These are phyloP conservation scores for Lecanicillium sp. DNA, from an alignment of 2,329 filamentous ascomycete genomes.

Conservation along the genomic window DNA sequence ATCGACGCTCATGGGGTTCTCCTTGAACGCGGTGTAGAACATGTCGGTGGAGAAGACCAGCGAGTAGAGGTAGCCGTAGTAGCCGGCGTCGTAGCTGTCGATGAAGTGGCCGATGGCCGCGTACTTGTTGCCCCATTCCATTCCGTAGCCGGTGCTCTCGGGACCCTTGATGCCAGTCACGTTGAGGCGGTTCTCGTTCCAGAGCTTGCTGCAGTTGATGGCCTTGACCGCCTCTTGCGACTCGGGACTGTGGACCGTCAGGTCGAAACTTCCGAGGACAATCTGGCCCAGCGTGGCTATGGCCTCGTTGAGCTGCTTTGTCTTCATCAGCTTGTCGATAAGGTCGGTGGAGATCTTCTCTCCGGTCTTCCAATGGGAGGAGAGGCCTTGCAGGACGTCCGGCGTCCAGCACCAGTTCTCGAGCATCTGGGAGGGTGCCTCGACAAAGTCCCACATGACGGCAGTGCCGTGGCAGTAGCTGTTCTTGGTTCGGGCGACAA, in stretches of 20 bases:
- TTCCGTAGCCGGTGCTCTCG: constrained; percentile 54
- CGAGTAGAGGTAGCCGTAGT: constrained; percentile 70
- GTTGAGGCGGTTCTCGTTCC: constrained; percentile 66
- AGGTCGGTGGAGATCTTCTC: constrained; percentile 69
- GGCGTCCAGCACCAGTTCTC: constrained; percentile 73
- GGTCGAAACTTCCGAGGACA: constrained; percentile 78
- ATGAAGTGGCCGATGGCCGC: constrained; percentile 79
- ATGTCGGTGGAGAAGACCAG: constrained; percentile 81
- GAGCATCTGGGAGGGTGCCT: constrained; percentile 67
- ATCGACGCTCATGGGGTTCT: constrained; percentile 68
- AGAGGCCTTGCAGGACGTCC: constrained; percentile 58
- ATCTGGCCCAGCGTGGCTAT: constrained; percentile 73
- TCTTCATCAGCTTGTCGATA: constrained; percentile 66
- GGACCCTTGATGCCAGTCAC: constrained; percentile 71
- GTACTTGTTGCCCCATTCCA: constrained; percentile 70
- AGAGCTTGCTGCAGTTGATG: constrained; percentile 59
- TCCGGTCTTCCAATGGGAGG: constrained; percentile 65
- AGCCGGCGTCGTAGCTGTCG: constrained; percentile 78
- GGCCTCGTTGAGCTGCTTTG: constrained; percentile 75
- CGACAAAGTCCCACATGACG: constrained; percentile 63
- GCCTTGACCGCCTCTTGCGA: constrained; percentile 63
- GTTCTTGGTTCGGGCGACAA: constrained; percentile 57
- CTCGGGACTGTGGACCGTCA: constrained; percentile 68
- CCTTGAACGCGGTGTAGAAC: constrained; percentile 76
- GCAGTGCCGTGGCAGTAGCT: constrained; percentile 63